phyloP scores from a whole-genome alignment of 208 protist species.

The Leishmania aethiopica region DNA sequence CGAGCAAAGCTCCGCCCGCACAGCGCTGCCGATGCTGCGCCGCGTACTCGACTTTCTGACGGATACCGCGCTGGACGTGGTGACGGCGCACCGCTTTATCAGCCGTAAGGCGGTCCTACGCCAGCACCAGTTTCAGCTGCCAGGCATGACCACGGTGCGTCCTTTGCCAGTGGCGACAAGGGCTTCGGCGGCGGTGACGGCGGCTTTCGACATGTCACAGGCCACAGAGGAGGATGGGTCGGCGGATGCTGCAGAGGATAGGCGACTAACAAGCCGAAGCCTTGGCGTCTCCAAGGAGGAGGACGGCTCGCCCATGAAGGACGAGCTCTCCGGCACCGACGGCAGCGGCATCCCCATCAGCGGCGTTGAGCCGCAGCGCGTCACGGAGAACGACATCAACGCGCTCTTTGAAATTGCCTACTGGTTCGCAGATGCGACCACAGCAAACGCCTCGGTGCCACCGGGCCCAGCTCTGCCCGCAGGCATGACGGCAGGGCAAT shows the following conservation, averaged over 20 bases:
- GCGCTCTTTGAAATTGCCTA: slow-evolving; percentile 72
- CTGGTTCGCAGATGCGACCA: slow-evolving; percentile 85
- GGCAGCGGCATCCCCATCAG: slow-evolving; percentile 1
- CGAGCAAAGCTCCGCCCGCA: slow-evolving; percentile 69
- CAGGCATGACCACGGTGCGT: slow-evolving; percentile 14
- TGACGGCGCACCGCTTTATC: slow-evolving; percentile 71
- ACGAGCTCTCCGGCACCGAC: not conserved
- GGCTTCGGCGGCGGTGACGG: not conserved
- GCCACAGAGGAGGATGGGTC: not conserved
- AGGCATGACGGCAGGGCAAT: not conserved
- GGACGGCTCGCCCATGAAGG: not conserved
- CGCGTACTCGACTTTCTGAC: slow-evolving; percentile 74
- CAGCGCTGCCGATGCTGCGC: slow-evolving; percentile 69
- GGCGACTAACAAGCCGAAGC: no score
- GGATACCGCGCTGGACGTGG: slow-evolving; percentile 72
- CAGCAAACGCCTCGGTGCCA: slow-evolving; percentile 69
- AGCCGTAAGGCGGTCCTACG: slow-evolving; percentile 58
- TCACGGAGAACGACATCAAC: slow-evolving; percentile 73
- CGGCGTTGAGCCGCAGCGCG: slow-evolving; percentile 36
- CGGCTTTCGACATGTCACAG: not conserved
- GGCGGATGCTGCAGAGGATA: not conserved
- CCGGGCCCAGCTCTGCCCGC: slow-evolving; percentile 32
- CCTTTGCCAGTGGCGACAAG: not conserved
- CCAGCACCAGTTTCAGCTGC: slow-evolving; percentile 53
- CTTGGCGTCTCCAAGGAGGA: not conserved